A percentile compares a stretch with the other conserved stretches of the same genome.
Conservation (phyloP, 2,329 filamentous ascomycete species). For the Botrytis sinoallii region DNA sequence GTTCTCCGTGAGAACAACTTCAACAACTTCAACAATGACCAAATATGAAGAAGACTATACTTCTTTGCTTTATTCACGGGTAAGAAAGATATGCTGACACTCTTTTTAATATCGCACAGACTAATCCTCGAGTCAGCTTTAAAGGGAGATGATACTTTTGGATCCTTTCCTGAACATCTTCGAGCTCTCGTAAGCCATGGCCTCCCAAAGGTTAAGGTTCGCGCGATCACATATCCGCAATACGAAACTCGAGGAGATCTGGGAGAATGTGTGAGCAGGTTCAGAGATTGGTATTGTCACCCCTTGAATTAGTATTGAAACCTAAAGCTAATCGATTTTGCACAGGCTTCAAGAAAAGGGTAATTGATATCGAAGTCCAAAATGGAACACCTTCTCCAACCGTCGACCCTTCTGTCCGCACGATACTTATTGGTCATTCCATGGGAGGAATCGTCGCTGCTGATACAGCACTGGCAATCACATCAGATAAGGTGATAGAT, state of each 20-base stretch:
- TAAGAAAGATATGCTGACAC: slow-evolving; percentile 64
- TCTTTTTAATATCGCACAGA: slow-evolving; percentile 7
- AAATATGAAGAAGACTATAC: slow-evolving; percentile 72
- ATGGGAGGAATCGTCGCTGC: slow-evolving; percentile 95
- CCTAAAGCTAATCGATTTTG: slow-evolving; percentile 13
- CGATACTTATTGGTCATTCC: slow-evolving; percentile 80
- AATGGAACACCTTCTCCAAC: slow-evolving; percentile 78
- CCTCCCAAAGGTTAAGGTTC: slow-evolving; percentile 66
- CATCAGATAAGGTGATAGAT: slow-evolving; percentile 32
- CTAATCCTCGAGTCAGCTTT: slow-evolving; percentile 10
- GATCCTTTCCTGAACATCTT: slow-evolving; percentile 70
- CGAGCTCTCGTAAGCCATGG: slow-evolving; percentile 59
- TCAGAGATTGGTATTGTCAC: slow-evolving; percentile 64
- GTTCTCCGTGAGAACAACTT: neutral
- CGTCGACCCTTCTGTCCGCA: slow-evolving; percentile 78
- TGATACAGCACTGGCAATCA: slow-evolving; percentile 75
- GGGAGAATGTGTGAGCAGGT: slow-evolving; percentile 64
- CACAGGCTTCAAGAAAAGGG: slow-evolving; percentile 76
- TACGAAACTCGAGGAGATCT: slow-evolving; percentile 82
- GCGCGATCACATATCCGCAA: slow-evolving; percentile 69
- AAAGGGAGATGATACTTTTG: slow-evolving; percentile 78
- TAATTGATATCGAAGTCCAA: slow-evolving; percentile 90
- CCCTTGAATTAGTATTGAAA: neutral
- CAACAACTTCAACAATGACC: slow-evolving; percentile 2
- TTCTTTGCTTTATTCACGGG: slow-evolving; percentile 83